phyloP scores from a whole-genome alignment of 2,329 filamentous ascomycete genomes.

The Ceratocystis ficicola region DNA sequence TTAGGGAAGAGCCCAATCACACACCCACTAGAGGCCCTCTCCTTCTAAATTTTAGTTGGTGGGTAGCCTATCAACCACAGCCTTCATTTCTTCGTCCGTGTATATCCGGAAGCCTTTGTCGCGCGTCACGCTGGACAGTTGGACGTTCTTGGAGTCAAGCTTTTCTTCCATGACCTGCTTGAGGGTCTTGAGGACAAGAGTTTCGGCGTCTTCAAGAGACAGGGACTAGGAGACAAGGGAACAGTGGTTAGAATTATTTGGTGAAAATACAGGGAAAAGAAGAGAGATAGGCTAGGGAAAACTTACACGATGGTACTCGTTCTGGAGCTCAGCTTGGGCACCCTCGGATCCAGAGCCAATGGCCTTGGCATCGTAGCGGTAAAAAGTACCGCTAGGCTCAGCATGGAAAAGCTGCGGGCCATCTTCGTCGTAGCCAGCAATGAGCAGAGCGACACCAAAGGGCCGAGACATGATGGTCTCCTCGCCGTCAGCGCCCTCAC shows the following conservation, averaged over 20 bases:
- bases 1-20: too few species aligned
- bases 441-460: constrained; percentile 91
- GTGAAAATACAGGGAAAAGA: not conserved
- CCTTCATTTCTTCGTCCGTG: constrained; percentile 91
- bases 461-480: constrained; percentile 98
- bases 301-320: constrained; percentile 84
- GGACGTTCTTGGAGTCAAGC: constrained; percentile 95
- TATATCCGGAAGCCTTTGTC: constrained; percentile 98
- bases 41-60: constrained; percentile 39
- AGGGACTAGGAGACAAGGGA: constrained; percentile 50
- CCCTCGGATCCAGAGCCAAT: constrained; percentile 96
- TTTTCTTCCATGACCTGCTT: constrained; percentile 99
- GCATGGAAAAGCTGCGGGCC: constrained; percentile 95
- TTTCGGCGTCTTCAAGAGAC: constrained; percentile 84
- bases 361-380: constrained; percentile 97
- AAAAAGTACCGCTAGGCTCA: constrained; percentile 95
- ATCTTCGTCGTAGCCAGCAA: constrained; percentile 94
- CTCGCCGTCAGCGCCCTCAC: constrained; percentile 92
- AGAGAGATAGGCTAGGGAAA: not conserved
- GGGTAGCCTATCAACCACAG: constrained; percentile 72
- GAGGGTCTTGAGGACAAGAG: constrained; percentile 87
- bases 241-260: constrained; percentile 2
- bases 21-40: too few species aligned
- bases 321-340: constrained; percentile 93
- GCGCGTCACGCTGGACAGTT: constrained; percentile 93